Percentiles rank a stretch among this genome's conserved stretches.
Evolutionary conservation across 192 early-diverging fungal genomes (phyloP).

Genomic region (Rhizoclosmatium sp.): DNA sequence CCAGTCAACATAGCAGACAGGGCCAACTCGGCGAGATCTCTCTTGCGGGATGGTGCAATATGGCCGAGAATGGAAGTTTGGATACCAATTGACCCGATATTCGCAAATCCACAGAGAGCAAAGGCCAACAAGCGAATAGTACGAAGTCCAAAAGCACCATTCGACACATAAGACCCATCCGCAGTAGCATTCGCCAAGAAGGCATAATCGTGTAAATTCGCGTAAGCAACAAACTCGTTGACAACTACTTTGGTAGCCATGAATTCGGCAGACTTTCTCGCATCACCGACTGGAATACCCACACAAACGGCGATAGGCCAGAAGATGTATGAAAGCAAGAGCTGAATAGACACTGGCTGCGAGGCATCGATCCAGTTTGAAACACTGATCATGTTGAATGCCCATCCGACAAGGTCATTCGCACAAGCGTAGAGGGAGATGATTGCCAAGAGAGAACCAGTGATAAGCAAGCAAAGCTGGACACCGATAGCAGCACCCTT

Average conservation of each 20-base stretch:
- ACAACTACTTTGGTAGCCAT: constrained; percentile 79
- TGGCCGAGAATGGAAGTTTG: constrained; percentile 80
- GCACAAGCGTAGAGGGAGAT: constrained; percentile 74
- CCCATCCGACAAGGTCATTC: constrained; percentile 77
- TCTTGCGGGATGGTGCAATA: constrained; percentile 74
- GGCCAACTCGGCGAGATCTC: constrained; percentile 76
- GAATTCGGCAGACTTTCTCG: constrained; percentile 69
- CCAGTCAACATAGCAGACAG: constrained; percentile 83
- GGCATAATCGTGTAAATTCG: constrained; percentile 24
- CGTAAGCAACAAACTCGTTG: constrained; percentile 92
- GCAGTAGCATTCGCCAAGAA: constrained; percentile 3
- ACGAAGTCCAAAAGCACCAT: constrained; percentile 31
- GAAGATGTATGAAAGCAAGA: constrained; percentile 79
- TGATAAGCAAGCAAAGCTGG: constrained; percentile 76
- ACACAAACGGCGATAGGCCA: constrained; percentile 76
- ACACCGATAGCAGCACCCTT: constrained; percentile 86
- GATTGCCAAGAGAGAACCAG: constrained; percentile 78
- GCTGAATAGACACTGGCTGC: constrained; percentile 67
- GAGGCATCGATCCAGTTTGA: constrained; percentile 69
- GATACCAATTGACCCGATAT: constrained; percentile 83
- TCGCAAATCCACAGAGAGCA: constrained; percentile 88
- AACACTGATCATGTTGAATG: constrained; percentile 54
- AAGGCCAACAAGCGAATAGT: constrained; percentile 61
- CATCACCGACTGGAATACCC: constrained; percentile 65
- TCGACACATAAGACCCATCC: constrained; percentile 19